phyloP scores from a whole-genome alignment of 352 stramenopile species.

The Pythium aquatile region DNA sequence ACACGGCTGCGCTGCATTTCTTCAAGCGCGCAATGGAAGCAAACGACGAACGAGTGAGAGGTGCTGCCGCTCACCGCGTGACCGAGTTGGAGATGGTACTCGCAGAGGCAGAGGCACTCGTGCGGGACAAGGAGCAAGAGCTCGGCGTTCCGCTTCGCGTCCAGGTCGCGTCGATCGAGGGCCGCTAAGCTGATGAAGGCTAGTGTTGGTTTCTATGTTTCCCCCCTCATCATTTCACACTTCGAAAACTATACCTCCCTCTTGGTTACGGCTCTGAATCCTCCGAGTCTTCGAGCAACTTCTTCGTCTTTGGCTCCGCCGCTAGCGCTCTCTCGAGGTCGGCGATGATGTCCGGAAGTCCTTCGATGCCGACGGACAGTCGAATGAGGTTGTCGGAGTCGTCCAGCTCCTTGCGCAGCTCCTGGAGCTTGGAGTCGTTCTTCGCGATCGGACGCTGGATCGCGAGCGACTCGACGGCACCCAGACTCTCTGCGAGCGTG shows the following conservation, averaged over 20 bases:
- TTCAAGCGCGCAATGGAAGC: constrained; percentile 35
- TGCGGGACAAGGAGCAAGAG: constrained; percentile 39
- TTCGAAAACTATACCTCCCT: too few species aligned
- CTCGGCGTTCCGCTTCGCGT: constrained; percentile 48
- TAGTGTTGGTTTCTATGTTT: background rate
- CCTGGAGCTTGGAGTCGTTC: constrained; percentile 89
- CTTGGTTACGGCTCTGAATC: background rate
- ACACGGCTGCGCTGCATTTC: constrained; percentile 44
- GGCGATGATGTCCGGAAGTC: constrained; percentile 89
- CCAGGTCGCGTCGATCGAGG: constrained; percentile 39
- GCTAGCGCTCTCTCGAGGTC: constrained; percentile 83
- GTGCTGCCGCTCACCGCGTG: constrained; percentile 22
- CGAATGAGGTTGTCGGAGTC: constrained; percentile 93
- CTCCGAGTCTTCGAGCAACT: background rate
- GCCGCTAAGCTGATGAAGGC: background rate
- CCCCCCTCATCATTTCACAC: too few species aligned
- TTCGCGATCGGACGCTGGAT: constrained; percentile 96
- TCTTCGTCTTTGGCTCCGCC: constrained; percentile 42
- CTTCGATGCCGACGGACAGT: constrained; percentile 92
- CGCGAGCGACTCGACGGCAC: constrained; percentile 90
- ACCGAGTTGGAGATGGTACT: constrained; percentile 45
- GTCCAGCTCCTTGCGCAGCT: constrained; percentile 85
- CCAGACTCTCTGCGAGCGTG: constrained; percentile 94
- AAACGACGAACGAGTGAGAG: constrained; percentile 34
- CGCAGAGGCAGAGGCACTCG: constrained; percentile 36